A percentile compares a stretch with the other conserved stretches of the same genome.
Evolutionary conservation across 116 monocot genomes (phyloP).

Genomic region (Trichopus zeylanicus): DNA sequence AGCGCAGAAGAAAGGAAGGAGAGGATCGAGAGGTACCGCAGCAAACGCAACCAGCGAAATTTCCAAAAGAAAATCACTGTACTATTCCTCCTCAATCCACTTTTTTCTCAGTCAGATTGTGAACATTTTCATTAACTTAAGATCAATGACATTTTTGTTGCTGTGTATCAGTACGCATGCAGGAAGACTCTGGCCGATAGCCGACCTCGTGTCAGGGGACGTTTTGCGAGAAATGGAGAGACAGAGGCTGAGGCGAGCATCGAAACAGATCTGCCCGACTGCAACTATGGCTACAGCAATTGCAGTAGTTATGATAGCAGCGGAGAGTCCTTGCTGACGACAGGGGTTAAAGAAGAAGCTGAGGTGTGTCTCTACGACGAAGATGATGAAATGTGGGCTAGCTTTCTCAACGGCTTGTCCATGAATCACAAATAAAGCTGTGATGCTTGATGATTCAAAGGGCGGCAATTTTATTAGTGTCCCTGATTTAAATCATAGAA

Average conservation of each 20-base stretch:
- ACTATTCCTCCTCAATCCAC: neutral
- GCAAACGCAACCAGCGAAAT: slow-evolving; percentile 39
- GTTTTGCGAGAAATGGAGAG: slow-evolving; percentile 16
- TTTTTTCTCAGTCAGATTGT: neutral
- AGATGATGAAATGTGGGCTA: neutral
- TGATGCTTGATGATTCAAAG: too few relatives aligned
- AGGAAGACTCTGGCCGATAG: slow-evolving; percentile 21
- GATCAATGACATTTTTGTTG: neutral
- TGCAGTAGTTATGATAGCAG: neutral
- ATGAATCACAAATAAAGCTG: neutral
- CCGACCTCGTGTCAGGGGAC: slow-evolving; percentile 18
- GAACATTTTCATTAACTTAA: too few relatives aligned
- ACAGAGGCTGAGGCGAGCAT: neutral
- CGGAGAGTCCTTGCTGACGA: neutral
- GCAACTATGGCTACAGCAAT: neutral
- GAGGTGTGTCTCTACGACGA: neutral
- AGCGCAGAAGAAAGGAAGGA: slow-evolving; percentile 39
- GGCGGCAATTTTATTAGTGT: too few relatives aligned
- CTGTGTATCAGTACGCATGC: slow-evolving; percentile 19
- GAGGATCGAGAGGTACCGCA: slow-evolving; percentile 36
- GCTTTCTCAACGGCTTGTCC: neutral
- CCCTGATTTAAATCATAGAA: too few relatives aligned
- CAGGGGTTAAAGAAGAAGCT: neutral
- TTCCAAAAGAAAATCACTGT: slow-evolving; percentile 52
- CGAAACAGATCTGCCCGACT: neutral